These are phyloP conservation scores for Eurotiales sp. DNA, from an alignment of 2,329 filamentous ascomycete species.

Conservation along the genomic window DNA sequence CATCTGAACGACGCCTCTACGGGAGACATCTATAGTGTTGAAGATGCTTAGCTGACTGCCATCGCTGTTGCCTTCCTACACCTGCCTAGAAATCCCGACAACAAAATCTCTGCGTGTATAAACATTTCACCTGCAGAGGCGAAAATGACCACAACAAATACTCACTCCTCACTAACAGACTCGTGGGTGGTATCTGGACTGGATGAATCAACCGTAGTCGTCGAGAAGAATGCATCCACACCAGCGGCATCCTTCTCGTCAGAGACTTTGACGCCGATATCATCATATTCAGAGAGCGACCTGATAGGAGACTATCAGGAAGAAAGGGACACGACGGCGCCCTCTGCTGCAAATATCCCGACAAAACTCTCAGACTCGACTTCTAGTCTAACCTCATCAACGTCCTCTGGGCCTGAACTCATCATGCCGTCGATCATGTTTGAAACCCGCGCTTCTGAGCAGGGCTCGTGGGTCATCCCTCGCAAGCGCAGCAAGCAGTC, in stretches of 20 bases:
- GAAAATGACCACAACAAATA: neutral
- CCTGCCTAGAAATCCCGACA: neutral
- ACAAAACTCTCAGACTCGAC: constrained; percentile 21
- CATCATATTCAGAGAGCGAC: constrained; percentile 11
- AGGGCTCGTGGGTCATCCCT: constrained; percentile 15
- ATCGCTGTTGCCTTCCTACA: neutral
- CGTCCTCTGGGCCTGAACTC: constrained; percentile 32
- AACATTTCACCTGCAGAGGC: neutral
- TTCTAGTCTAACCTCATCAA: constrained; percentile 24
- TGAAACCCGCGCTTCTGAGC: constrained; percentile 18
- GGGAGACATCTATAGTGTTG: no score
- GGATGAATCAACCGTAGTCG: constrained; percentile 12
- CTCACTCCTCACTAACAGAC: constrained; percentile 27
- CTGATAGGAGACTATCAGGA: constrained; percentile 11
- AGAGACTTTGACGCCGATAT: constrained; percentile 2
- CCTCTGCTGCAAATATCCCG: neutral
- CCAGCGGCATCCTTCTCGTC: neutral
- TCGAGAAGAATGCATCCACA: neutral
- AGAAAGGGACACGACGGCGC: constrained; percentile 5
- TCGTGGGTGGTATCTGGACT: constrained; percentile 35
- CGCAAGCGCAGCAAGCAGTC: constrained; percentile 10
- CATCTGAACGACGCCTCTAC: no score
- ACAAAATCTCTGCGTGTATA: neutral
- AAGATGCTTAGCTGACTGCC: no score
- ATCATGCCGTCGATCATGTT: constrained; percentile 41